Base-by-base conservation (phyloP, 257 asterid genomes). In the Primulina eburnea region DNA sequence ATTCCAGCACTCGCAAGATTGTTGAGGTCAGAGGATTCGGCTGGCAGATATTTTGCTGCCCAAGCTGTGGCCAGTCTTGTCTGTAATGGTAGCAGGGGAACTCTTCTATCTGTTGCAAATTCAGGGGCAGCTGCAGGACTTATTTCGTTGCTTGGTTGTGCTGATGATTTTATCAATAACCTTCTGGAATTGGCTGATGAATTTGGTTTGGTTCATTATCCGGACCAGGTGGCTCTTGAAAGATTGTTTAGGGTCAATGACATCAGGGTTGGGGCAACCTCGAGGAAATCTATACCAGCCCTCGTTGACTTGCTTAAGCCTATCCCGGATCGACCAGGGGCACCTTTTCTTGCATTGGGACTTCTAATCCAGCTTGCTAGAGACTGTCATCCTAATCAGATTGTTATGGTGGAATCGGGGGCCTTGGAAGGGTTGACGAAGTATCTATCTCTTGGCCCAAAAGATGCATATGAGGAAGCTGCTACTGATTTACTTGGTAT, bases 1-100 rank as follows among this genome's bases (percentile, higher is more conserved):
- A 87, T 91, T 72, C 97, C 97, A 3, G 89, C 84, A 75, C 88
- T 94, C 17, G 89, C 95, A 60, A 94, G 76, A 83, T 82, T 94
- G 81, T 75, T 94, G 77, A 82, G 91, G 86, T 81, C 97, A 43
- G 99, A 91, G 78, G 99, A 90, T 75, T 81, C 86, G 34, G 87
- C 97, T 47, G 85, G 79, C 84, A 85, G 97, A 83, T 94, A 94
- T 78, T 91, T 94, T 78, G 95, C 99, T 61, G 97, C 99, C 63
- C 97, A 94, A 75, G 97, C 92, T 32, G 85, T 91, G 69, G 88
- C 92, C 50, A 94, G 99, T 83, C 97, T 94, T 68, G 97, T 94
- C 68, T 90, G 97, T 75, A 91, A 94, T 58, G 99, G 99, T 57
- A 94, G 93, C 96, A 81, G 99, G 80, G 99, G 99, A 77, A 94